Conservation (phyloP, 345 rosid species). For the Eucalyptus marginata region DNA sequence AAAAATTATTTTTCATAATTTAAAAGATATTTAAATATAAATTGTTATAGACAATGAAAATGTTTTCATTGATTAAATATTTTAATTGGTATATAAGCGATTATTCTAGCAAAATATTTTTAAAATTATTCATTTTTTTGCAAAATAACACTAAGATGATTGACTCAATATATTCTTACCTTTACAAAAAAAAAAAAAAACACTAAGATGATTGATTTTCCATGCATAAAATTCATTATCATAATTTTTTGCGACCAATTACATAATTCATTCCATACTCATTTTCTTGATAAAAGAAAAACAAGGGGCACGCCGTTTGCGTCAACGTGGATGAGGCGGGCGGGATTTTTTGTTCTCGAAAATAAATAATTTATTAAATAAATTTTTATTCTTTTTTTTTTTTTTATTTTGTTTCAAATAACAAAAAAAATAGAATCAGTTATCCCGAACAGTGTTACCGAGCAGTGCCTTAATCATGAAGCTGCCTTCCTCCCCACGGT, state of each 20-base stretch:
- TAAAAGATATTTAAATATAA: no score
- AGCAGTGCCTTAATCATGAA: not conserved
- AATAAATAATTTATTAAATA: no score
- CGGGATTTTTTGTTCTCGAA: no score
- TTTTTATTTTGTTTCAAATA: no score
- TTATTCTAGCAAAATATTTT: no score
- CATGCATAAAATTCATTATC: not conserved
- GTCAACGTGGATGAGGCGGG: not conserved
- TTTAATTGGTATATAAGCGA: no score
- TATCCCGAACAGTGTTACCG: no score
- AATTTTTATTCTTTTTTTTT: no score
- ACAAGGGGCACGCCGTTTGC: not conserved
- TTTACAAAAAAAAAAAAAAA: no score
- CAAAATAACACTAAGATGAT: not conserved
- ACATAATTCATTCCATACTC: not conserved
- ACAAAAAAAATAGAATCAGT: no score
- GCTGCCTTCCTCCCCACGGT: not conserved
- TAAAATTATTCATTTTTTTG: not conserved
- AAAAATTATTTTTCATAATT: no score
- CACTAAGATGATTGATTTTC: not conserved
- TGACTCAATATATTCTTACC: no score
- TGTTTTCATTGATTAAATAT: not conserved
- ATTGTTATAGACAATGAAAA: not conserved
- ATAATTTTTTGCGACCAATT: not conserved
- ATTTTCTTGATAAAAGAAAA: not conserved